These are phyloP conservation scores for Aspergillus calidoustus DNA, from an alignment of 2,329 filamentous ascomycete species.

Conservation along the genomic window DNA sequence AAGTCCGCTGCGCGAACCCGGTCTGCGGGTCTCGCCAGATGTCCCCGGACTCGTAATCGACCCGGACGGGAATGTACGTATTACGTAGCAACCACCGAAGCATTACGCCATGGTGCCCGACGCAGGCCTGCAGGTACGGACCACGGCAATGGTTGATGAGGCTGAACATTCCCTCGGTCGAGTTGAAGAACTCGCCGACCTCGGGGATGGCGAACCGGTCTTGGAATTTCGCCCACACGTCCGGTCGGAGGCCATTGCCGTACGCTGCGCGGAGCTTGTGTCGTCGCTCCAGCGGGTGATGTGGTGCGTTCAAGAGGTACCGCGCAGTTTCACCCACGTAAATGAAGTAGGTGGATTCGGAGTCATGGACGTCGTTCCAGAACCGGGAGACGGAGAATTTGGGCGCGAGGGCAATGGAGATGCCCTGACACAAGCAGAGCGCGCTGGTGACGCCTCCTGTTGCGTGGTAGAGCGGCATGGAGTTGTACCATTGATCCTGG, in stretches of 20 bases:
- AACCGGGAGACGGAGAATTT: neutral
- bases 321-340: constrained; percentile 13
- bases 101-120: neutral
- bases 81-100: neutral
- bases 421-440: too few species aligned
- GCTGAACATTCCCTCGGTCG: constrained; percentile 39
- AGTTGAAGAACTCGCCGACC: constrained; percentile 47
- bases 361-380: constrained; percentile 9
- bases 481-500: too few species aligned
- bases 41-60: too few species aligned
- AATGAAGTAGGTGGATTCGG: constrained; percentile 6
- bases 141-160: neutral
- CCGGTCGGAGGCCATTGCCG: constrained; percentile 49
- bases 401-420: neutral
- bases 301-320: constrained; percentile 1
- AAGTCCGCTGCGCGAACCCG: too few species aligned
- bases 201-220: constrained; percentile 44
- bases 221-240: constrained; percentile 47
- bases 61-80: too few species aligned
- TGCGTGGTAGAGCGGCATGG: too few species aligned
- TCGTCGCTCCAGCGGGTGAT: neutral
- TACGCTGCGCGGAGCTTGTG: constrained; percentile 22
- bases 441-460: too few species aligned
- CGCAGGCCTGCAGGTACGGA: neutral
- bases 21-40: too few species aligned